Percentiles rank a stretch among this genome's conserved stretches.
These are phyloP conservation scores for apple (Malus domestica) DNA, from an alignment of 306 rosid species.

Conservation along the genomic window DNA sequence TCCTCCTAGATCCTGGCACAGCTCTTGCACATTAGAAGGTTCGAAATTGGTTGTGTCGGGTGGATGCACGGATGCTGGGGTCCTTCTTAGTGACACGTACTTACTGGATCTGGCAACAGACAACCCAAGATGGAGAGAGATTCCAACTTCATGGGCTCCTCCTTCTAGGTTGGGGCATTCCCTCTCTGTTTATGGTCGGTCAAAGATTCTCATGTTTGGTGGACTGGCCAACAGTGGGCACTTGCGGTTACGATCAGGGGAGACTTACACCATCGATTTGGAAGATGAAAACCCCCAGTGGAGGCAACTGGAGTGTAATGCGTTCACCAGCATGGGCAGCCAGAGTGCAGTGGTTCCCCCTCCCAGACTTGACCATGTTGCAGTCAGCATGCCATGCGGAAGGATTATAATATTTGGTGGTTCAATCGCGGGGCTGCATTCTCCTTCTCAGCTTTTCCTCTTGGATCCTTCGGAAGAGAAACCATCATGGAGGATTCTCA, in stretches of 20 bases:
- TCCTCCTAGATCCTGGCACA: conserved; percentile 94
- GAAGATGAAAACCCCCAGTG: conserved; percentile 77
- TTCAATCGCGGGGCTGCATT: conserved; percentile 88
- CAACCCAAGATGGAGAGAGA: conserved; percentile 84
- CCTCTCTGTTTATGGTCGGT: conserved; percentile 77
- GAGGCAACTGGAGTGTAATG: conserved; percentile 77
- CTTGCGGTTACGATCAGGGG: conserved; percentile 74
- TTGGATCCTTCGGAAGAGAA: conserved; percentile 96
- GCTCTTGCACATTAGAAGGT: conserved; percentile 91
- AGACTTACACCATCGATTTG: conserved; percentile 80
- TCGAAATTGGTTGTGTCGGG: conserved; percentile 93
- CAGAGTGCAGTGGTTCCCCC: conserved; percentile 88
- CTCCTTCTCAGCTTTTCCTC: conserved; percentile 92
- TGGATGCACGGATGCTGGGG: conserved; percentile 89
- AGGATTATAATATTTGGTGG: conserved; percentile 90
- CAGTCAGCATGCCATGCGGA: conserved; percentile 99
- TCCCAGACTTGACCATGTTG: conserved; percentile 91
- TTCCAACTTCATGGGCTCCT: conserved; percentile 81
- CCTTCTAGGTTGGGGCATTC: conserved; percentile 94
- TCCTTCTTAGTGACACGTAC: conserved; percentile 80
- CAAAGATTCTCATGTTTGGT: conserved; percentile 91
- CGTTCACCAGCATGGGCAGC: conserved; percentile 62
- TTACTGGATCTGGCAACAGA: conserved; percentile 66
- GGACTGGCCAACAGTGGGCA: conserved; percentile 97
- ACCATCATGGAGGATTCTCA: conserved; percentile 93